These are phyloP conservation scores for Paragyromitra xinjiangensis DNA, from an alignment of 495 filamentous ascomycete species.

Conservation along the genomic window DNA sequence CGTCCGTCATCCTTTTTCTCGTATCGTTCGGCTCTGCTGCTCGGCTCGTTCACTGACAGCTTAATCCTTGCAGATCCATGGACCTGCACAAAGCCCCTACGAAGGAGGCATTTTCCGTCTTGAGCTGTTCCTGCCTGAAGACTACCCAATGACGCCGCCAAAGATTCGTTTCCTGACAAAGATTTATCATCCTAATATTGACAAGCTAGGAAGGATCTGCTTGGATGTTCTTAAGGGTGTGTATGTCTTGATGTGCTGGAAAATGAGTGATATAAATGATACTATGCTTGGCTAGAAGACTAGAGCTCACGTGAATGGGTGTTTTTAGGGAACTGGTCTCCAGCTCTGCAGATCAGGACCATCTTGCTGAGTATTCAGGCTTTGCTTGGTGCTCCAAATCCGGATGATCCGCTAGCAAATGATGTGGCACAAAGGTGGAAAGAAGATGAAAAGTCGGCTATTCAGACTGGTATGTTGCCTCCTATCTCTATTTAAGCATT, in stretches of 20 bases:
- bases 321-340: constrained; percentile 93
- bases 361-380: constrained; percentile 98
- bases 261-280: background rate
- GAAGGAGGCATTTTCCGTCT: constrained; percentile 94
- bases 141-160: constrained; percentile 98
- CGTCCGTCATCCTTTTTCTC: constrained; percentile 35
- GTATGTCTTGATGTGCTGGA: constrained; percentile 29
- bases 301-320: constrained; percentile 18
- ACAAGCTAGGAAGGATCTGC: constrained; percentile 96
- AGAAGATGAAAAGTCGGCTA: constrained; percentile 89
- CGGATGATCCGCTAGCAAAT: constrained; percentile 94
- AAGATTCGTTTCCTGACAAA: constrained; percentile 98
- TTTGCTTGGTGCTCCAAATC: constrained; percentile 93
- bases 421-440: constrained; percentile 99
- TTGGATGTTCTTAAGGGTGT: constrained; percentile 96
- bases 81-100: constrained; percentile 75
- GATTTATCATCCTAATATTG: constrained; percentile 99
- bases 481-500: background rate
- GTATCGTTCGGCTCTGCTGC: background rate
- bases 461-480: constrained; percentile 55
- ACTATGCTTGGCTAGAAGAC: background rate
- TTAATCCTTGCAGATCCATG: constrained; percentile 70
- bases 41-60: constrained; percentile 31
- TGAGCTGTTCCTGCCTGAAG: constrained; percentile 97
- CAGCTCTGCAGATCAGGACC: constrained; percentile 95